A percentile compares a stretch with the other conserved stretches of the same genome.
Conservation (phyloP, 192 early-diverging fungal species). For the Coemansia sp. region DNA sequence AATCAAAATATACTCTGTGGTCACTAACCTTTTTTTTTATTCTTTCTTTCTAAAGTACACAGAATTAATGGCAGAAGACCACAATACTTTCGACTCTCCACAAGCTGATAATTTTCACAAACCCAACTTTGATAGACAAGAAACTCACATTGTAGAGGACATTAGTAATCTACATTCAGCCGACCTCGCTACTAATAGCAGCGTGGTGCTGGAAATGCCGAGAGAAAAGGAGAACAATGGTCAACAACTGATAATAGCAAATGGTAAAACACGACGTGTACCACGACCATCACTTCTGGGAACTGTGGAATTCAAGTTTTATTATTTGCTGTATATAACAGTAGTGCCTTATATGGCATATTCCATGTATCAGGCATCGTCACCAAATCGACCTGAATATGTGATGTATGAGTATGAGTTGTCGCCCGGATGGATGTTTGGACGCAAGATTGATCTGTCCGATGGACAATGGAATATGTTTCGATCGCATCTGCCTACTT, state of each 20-base stretch:
- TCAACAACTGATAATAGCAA: conserved; percentile 20
- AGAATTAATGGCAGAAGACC: background rate
- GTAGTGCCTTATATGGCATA: conserved; percentile 67
- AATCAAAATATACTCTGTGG: too few species aligned
- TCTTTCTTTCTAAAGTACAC: background rate
- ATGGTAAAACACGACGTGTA: conserved; percentile 44
- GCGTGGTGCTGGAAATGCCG: conserved; percentile 12
- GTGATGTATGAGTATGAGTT: conserved; percentile 43
- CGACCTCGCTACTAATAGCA: conserved; percentile 17
- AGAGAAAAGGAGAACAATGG: background rate
- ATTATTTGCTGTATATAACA: conserved; percentile 62
- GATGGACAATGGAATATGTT: conserved; percentile 56
- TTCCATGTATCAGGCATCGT: conserved; percentile 56
- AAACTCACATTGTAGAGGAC: background rate
- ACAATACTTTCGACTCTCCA: background rate
- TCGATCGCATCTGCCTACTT: conserved; percentile 57
- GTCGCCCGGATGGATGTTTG: conserved; percentile 69
- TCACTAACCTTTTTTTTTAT: background rate
- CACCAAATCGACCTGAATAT: conserved; percentile 42
- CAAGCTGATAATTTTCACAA: background rate
- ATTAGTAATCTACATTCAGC: conserved; percentile 8
- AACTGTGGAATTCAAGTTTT: conserved; percentile 73
- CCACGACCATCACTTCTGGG: conserved; percentile 60
- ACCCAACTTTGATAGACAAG: background rate
- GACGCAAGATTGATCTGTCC: conserved; percentile 59